Evolutionary conservation across 2,329 filamentous ascomycete species (phyloP).

Genomic region (Aschersonia sp.): DNA sequence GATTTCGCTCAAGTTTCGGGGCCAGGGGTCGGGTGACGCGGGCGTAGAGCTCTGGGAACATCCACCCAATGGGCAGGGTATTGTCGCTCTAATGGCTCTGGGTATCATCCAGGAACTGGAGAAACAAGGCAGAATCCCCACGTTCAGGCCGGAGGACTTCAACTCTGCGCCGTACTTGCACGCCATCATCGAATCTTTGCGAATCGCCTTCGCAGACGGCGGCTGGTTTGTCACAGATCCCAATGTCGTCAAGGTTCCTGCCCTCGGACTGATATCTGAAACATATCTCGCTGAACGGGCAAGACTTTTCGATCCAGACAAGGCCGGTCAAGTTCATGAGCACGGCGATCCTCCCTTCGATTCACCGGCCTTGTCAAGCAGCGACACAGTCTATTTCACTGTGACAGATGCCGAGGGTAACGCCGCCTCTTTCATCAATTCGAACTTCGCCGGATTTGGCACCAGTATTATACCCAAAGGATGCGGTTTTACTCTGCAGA

Average conservation of each 20-base stretch:
- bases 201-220: slow-evolving; percentile 81
- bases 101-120: slow-evolving; percentile 85
- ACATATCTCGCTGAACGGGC: slow-evolving; percentile 61
- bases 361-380: slow-evolving; percentile 65
- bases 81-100: slow-evolving; percentile 85
- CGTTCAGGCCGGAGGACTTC: slow-evolving; percentile 57
- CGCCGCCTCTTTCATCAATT: slow-evolving; percentile 93
- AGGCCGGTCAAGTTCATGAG: slow-evolving; percentile 42
- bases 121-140: slow-evolving; percentile 56
- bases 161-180: slow-evolving; percentile 75
- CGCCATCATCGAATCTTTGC: slow-evolving; percentile 72
- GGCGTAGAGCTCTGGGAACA: slow-evolving; percentile 88
- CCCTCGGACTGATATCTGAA: slow-evolving; percentile 52
- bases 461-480: slow-evolving; percentile 71
- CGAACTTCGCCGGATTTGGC: slow-evolving; percentile 81
- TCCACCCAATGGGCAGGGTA: slow-evolving; percentile 89
- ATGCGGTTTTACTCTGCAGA: slow-evolving; percentile 89
- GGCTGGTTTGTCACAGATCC: slow-evolving; percentile 87
- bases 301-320: slow-evolving; percentile 39
- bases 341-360: slow-evolving; percentile 45
- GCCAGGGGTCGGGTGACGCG: slow-evolving; percentile 35
- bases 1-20: slow-evolving; percentile 66
- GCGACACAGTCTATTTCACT: slow-evolving; percentile 90
- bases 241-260: slow-evolving; percentile 53
- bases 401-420: slow-evolving; percentile 73